phyloP scores from a whole-genome alignment of 805 yeast genomes.

The Candida golubevii region DNA sequence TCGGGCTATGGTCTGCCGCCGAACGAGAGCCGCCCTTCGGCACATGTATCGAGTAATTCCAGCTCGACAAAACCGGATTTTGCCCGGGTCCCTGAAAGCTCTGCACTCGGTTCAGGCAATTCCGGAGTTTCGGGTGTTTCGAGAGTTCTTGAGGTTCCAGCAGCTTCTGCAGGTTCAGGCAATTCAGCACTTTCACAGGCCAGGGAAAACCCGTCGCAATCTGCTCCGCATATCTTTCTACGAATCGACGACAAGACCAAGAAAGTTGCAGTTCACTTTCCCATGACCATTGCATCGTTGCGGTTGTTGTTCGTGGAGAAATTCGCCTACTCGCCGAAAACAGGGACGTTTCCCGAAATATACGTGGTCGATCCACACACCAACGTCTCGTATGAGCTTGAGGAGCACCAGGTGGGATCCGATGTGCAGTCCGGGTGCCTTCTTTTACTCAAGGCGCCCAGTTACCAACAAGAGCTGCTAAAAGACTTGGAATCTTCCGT shows the following conservation, averaged over 20 bases:
- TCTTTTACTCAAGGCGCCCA: slow-evolving; percentile 38
- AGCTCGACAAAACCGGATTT: too few species aligned
- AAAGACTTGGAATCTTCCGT: slow-evolving; percentile 7
- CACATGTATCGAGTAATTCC: too few species aligned
- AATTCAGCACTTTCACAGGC: not conserved
- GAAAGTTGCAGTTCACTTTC: slow-evolving; percentile 44
- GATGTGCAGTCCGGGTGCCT: slow-evolving; percentile 61
- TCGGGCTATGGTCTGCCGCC: slow-evolving; percentile 1
- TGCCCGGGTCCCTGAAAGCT: too few species aligned
- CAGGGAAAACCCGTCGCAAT: not conserved
- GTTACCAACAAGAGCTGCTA: slow-evolving; percentile 4
- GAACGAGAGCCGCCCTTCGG: too few species aligned
- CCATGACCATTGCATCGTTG: slow-evolving; percentile 49
- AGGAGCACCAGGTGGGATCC: slow-evolving; percentile 50
- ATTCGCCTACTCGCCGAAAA: slow-evolving; percentile 77
- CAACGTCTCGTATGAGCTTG: slow-evolving; percentile 73
- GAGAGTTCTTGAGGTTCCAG: too few species aligned
- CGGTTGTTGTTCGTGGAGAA: slow-evolving; percentile 79
- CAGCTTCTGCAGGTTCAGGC: too few species aligned
- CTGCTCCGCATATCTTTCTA: slow-evolving; percentile 38
- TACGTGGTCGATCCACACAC: slow-evolving; percentile 60
- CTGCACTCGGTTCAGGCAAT: not conserved
- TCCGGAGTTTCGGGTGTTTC: not conserved
- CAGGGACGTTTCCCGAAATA: slow-evolving; percentile 70
- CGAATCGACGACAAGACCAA: slow-evolving; percentile 51